phyloP scores from a whole-genome alignment of 441 rosid genomes.

The Hura crepitans region DNA sequence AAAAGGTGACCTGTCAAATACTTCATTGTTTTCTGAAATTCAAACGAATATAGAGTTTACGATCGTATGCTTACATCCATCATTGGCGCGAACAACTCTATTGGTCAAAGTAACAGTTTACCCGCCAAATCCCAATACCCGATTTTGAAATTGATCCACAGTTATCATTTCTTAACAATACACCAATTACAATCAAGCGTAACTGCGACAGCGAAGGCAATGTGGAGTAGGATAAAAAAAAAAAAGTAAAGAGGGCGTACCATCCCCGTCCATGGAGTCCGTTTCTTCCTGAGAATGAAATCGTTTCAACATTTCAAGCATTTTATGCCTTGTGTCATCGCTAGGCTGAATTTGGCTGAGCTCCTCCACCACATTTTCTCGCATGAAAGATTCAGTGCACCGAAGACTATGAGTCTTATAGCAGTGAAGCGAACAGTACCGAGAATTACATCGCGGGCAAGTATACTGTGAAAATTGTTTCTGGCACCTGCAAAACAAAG shows the following conservation, averaged over 20 bases:
- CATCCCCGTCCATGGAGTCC: slow-evolving; percentile 49
- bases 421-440: slow-evolving; percentile 79
- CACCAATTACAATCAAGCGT: not conserved
- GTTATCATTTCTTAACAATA: not conserved
- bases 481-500: slow-evolving; percentile 46
- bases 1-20: not conserved
- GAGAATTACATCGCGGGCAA: slow-evolving; percentile 87
- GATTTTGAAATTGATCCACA: not conserved
- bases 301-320: slow-evolving; percentile 72
- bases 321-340: slow-evolving; percentile 59
- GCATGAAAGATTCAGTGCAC: slow-evolving; percentile 91
- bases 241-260: slow-evolving; percentile 22
- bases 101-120: not conserved
- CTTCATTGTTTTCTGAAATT: not conserved
- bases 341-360: slow-evolving; percentile 54
- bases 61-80: not conserved
- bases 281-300: slow-evolving; percentile 55
- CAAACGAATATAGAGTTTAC: not conserved
- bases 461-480: slow-evolving; percentile 91
- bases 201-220: not conserved
- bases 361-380: slow-evolving; percentile 76
- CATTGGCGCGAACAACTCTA: not conserved
- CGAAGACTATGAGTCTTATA: slow-evolving; percentile 81
- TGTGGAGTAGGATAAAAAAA: not conserved
- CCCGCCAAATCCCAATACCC: not conserved